Conservation (phyloP, 2,329 filamentous ascomycete genomes). For the Colletotrichum sp. region DNA sequence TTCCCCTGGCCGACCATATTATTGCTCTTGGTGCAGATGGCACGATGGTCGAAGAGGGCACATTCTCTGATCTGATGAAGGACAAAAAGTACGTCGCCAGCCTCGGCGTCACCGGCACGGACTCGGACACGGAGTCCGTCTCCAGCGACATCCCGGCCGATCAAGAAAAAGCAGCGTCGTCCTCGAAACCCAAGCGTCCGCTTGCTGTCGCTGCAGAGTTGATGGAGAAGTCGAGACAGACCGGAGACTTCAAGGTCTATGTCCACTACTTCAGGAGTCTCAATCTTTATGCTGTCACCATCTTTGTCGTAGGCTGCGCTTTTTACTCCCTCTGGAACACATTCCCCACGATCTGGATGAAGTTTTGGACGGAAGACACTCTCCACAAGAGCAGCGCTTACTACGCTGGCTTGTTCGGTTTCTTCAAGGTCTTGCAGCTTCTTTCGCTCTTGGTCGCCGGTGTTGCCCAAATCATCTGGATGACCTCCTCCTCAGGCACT, state of each 20-base stretch:
- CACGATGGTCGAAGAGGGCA: conserved; percentile 44
- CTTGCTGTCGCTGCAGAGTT: not conserved
- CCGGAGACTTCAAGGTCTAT: conserved; percentile 26
- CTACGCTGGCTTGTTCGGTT: conserved; percentile 24
- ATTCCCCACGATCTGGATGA: conserved; percentile 34
- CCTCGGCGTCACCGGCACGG: conserved; percentile 27
- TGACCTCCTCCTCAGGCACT: conserved; percentile 24
- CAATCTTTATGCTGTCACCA: not conserved
- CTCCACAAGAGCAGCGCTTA: conserved; percentile 17
- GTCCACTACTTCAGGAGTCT: conserved; percentile 25
- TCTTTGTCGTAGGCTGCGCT: not conserved
- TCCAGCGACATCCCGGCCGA: not conserved
- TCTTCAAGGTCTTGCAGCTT: conserved; percentile 18
- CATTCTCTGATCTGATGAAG: conserved; percentile 34
- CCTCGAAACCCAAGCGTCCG: not conserved
- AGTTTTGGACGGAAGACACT: conserved; percentile 31
- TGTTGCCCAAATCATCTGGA: conserved; percentile 22
- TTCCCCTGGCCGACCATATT: conserved; percentile 48
- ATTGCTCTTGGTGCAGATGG: conserved; percentile 49
- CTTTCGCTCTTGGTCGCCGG: conserved; percentile 19
- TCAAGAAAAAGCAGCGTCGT: not conserved
- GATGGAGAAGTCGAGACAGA: conserved; percentile 18
- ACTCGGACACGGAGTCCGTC: conserved; percentile 18
- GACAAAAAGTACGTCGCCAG: conserved; percentile 35
- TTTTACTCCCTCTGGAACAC: conserved; percentile 20